Conservation (phyloP, 2,329 filamentous ascomycete species). For the Xylariaceae sp. region DNA sequence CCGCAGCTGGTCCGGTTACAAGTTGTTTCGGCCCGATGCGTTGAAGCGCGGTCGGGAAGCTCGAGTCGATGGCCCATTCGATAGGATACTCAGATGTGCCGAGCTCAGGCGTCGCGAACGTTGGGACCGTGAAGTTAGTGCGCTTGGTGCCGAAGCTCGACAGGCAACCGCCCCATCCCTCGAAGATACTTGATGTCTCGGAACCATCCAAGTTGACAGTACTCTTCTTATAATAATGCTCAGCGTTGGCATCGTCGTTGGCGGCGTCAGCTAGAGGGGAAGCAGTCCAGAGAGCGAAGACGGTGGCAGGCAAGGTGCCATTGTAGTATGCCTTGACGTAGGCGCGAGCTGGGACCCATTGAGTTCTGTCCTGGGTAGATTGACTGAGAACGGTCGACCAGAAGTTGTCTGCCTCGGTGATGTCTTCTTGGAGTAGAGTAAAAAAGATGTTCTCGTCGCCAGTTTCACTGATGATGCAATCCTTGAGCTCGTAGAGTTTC, state of each 20-base stretch:
- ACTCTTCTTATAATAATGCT: conserved; percentile 19
- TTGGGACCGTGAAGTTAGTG: conserved; percentile 18
- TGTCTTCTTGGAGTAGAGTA: conserved; percentile 12
- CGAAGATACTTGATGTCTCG: conserved; percentile 14
- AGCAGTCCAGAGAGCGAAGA: conserved; percentile 17
- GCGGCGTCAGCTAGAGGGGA: conserved; percentile 14
- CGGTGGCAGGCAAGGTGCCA: conserved; percentile 9
- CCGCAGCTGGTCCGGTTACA: background rate
- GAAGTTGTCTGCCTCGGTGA: conserved; percentile 12
- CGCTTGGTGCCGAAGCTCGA: conserved; percentile 14
- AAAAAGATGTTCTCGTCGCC: conserved; percentile 11
- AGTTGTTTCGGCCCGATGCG: conserved; percentile 15
- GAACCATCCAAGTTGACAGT: conserved; percentile 1
- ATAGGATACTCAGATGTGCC: conserved; percentile 14
- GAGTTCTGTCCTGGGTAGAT: conserved; percentile 11
- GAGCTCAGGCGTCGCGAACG: conserved; percentile 12
- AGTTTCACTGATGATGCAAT: conserved; percentile 12
- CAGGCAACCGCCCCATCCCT: conserved; percentile 19
- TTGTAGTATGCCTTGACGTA: conserved; percentile 19
- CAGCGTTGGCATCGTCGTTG: conserved; percentile 15
- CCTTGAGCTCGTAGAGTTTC: conserved; percentile 14
- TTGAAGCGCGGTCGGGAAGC: conserved; percentile 11
- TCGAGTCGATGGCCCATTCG: conserved; percentile 9
- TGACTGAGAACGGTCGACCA: conserved; percentile 11
- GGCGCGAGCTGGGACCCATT: conserved; percentile 15